A percentile compares a stretch with the other conserved stretches of the same genome.
phyloP scores from a whole-genome alignment of 768 basidiomycete species.

The Leccinum broughii region DNA sequence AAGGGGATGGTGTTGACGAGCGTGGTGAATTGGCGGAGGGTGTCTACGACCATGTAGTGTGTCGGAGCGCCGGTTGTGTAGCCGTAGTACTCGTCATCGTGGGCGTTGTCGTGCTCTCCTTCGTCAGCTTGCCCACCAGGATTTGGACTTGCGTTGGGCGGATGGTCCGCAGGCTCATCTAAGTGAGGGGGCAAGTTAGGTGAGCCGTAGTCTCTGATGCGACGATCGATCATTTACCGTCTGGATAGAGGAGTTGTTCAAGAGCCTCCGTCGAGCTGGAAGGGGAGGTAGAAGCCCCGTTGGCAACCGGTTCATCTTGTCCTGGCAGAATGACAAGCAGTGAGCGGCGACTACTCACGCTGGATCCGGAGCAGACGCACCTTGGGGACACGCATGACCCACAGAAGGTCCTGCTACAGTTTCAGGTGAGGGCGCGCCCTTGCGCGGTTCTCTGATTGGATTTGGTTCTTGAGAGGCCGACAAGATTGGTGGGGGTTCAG shows the following conservation, averaged over 20 bases:
- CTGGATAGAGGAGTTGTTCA: slow-evolving; percentile 10
- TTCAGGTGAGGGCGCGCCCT: not conserved
- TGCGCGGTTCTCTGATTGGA: not conserved
- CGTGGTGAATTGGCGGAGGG: slow-evolving; percentile 28
- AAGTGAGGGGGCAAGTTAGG: not conserved
- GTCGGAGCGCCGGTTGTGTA: slow-evolving; percentile 19
- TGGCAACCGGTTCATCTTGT: slow-evolving; percentile 4
- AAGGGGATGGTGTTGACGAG: slow-evolving; percentile 23
- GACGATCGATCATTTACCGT: slow-evolving; percentile 6
- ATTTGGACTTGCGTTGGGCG: not conserved
- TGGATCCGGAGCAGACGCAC: not conserved
- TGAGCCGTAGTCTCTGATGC: not conserved
- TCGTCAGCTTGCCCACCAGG: slow-evolving; percentile 8
- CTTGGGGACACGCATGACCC: slow-evolving; percentile 2
- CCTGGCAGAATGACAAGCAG: not conserved
- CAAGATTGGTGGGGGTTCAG: slow-evolving; percentile 6
- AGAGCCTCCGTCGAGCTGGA: slow-evolving; percentile 12
- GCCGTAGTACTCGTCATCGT: not conserved
- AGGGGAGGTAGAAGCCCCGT: not conserved
- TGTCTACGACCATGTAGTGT: slow-evolving; percentile 28
- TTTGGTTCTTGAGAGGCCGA: slow-evolving; percentile 1
- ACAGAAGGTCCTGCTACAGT: not conserved
- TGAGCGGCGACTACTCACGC: not conserved
- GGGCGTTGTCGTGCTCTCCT: not conserved
- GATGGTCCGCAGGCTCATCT: slow-evolving; percentile 13